These are phyloP conservation scores for Xylaria flabelliformis DNA, from an alignment of 495 filamentous ascomycete species.

Conservation along the genomic window DNA sequence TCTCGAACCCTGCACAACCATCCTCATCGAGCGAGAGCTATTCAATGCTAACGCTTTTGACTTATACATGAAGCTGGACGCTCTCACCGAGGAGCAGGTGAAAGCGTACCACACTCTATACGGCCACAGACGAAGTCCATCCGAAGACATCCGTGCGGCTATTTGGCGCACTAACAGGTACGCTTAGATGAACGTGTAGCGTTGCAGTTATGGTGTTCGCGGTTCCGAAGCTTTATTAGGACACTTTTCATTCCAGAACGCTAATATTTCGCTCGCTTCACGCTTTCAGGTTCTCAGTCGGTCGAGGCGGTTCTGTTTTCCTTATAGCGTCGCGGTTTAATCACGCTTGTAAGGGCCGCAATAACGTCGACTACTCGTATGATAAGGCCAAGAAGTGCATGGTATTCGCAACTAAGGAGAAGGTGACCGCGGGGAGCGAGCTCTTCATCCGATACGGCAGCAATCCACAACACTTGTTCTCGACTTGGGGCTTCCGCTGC, in stretches of 20 bases:
- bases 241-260: background rate
- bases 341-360: constrained; percentile 38
- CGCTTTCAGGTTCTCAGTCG: constrained; percentile 33
- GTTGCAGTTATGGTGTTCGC: background rate
- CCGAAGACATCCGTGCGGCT: constrained; percentile 17
- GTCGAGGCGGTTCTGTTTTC: constrained; percentile 34
- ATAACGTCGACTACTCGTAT: constrained; percentile 38
- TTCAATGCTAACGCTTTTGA: constrained; percentile 34
- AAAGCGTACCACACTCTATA: constrained; percentile 16
- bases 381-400: constrained; percentile 19
- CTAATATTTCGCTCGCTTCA: background rate
- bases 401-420: constrained; percentile 26
- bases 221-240: background rate
- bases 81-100: constrained; percentile 21
- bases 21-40: constrained; percentile 40
- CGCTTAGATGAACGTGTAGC: background rate
- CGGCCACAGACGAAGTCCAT: constrained; percentile 1
- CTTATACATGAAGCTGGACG: constrained; percentile 21
- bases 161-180: constrained; percentile 28
- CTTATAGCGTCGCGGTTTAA: constrained; percentile 42
- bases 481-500: constrained; percentile 42
- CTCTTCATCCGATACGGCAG: constrained; percentile 42
- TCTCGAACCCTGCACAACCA: constrained; percentile 31
- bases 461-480: constrained; percentile 31
- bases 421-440: constrained; percentile 34